phyloP scores from a whole-genome alignment of 441 rosid species.

The Aleurites moluccanus region DNA sequence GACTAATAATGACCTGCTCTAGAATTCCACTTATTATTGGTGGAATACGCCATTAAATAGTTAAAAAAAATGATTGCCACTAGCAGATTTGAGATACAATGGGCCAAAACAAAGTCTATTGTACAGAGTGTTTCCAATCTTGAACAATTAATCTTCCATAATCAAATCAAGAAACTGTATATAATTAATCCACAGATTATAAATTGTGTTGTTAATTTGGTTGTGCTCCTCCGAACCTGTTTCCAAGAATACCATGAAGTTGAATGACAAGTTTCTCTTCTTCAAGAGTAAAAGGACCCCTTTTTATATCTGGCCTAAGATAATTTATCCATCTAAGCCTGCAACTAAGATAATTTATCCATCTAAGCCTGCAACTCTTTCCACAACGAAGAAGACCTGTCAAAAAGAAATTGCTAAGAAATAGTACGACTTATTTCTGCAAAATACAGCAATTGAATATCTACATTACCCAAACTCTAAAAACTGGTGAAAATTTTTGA shows the following conservation, averaged over 20 bases:
- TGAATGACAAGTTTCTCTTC: conserved; percentile 49
- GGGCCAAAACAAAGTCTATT: no score
- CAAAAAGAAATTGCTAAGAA: not conserved
- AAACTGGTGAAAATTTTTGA: not conserved
- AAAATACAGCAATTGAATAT: not conserved
- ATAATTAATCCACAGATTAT: not conserved
- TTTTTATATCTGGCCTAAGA: conserved; percentile 52
- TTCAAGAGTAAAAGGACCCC: conserved; percentile 47
- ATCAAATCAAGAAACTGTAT: not conserved
- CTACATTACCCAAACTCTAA: not conserved
- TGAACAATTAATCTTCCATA: not conserved
- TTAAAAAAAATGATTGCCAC: not conserved
- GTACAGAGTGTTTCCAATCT: not conserved
- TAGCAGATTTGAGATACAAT: no score
- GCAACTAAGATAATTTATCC: no score
- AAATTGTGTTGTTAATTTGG: not conserved
- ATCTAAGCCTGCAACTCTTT: conserved; percentile 61
- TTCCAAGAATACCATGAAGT: conserved; percentile 52
- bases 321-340: conserved; percentile 61
- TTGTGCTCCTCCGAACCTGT: conserved; percentile 32
- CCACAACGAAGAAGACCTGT: conserved; percentile 56
- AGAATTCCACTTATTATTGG: no score
- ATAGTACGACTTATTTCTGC: not conserved
- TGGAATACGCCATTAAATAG: no score
- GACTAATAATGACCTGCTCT: no score